Evolutionary conservation across 2,329 filamentous ascomycete genomes (phyloP).

Genomic region (Penicillium oxalicum): DNA sequence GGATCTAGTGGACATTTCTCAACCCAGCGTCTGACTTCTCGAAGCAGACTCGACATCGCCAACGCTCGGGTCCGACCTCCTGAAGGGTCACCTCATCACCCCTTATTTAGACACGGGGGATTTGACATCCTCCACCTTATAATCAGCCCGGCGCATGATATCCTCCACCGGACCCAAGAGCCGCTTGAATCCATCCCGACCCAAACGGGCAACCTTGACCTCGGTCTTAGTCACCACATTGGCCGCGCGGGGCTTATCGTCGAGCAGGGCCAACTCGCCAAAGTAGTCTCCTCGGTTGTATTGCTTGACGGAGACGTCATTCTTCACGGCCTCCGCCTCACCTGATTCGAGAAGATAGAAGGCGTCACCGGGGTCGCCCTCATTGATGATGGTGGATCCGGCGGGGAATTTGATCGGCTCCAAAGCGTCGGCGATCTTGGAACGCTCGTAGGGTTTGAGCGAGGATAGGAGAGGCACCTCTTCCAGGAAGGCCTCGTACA

Average conservation of each 20-base stretch:
- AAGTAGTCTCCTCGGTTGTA: conserved; percentile 96
- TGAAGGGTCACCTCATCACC: not conserved
- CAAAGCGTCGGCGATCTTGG: conserved; percentile 94
- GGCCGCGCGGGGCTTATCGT: conserved; percentile 87
- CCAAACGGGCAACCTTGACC: conserved; percentile 86
- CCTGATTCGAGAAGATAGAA: conserved; percentile 90
- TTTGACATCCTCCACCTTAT: conserved; percentile 30
- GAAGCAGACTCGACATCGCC: conserved; percentile 11
- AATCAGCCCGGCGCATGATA: conserved; percentile 71
- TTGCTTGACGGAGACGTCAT: conserved; percentile 66
- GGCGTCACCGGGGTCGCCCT: conserved; percentile 84
- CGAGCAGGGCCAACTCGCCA: conserved; percentile 86
- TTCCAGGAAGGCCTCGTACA: conserved; percentile 96
- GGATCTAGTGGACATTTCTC: too few species aligned
- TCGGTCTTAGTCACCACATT: conserved; percentile 78
- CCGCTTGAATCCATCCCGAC: conserved; percentile 91
- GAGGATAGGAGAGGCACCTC: conserved; percentile 80
- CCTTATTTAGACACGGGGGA: conserved; percentile 22
- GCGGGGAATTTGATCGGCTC: conserved; percentile 81
- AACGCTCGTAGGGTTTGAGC: conserved; percentile 85
- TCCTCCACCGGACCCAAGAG: conserved; percentile 87
- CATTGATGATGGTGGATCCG: conserved; percentile 77
- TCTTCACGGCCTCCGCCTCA: conserved; percentile 79
- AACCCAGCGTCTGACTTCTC: not conserved
- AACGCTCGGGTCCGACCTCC: conserved; percentile 5